Base-by-base conservation (phyloP, 1,284 basidiomycete genomes). In the Ceratobasidium sp. region DNA sequence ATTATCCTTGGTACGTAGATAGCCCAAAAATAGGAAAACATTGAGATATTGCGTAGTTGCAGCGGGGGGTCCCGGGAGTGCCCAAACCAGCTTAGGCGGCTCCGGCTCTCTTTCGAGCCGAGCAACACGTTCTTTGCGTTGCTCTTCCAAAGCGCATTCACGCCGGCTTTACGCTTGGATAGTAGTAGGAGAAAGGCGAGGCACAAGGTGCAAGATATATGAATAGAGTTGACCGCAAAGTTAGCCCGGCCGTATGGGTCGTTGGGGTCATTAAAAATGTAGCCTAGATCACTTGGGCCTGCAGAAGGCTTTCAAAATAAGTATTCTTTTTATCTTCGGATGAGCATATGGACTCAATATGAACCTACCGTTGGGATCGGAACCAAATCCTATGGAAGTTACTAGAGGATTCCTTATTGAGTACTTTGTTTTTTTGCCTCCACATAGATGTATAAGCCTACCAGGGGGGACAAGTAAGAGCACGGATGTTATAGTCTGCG, bases 111-210 rank as follows among this genome's bases (percentile, higher is more conserved):
- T 13, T 48, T 38, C 28, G 46, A 52, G 9, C 66, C 66, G 48
- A 68, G 42, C 23, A 68, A 28, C 28, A 54, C 46, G 33, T 68
- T 50, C 38, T 52, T 68, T n/a, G 46, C 28, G 50, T 68, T 68
- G n/a, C 15, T 52, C 48, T n/a, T 54, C 66, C 66, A 68, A 17
- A 28, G 48, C 9, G 50, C 33, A 20, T 28, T 5, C 4, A 2
- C 23, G 20, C 28, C 46, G 40, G 66, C 50, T 20, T 33, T 26
- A 7, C 64, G 40, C 42, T 66, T 66, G 42, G 23, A 23, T n/a
- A 66, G 10, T 15, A 52, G 12, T 7, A 68, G 48, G 4, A 15
- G 15, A 7, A 54, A 7, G 12, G 40, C 12, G 4, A 68, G 28
- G 26, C 38, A 68, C 6, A 68, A 13, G 2, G 48, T 52, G 48